Percentiles rank a stretch among this genome's conserved stretches.
These are phyloP conservation scores for Yarrowia sp. DNA, from an alignment of 805 yeast genomes.

Conservation along the genomic window DNA sequence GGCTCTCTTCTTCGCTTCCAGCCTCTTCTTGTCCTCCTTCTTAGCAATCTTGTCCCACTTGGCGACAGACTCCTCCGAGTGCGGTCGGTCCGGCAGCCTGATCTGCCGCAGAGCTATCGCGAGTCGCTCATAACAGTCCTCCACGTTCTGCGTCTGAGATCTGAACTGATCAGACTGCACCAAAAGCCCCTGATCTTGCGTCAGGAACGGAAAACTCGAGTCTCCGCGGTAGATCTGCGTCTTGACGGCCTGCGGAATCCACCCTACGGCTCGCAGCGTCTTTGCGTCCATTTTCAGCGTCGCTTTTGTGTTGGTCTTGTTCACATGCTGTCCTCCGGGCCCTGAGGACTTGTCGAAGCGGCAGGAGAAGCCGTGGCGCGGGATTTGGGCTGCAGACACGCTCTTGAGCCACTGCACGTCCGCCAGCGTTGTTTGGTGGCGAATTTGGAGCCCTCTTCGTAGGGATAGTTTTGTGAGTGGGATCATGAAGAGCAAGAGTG, in stretches of 20 bases:
- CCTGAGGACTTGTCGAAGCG: constrained; percentile 65
- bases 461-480: background rate
- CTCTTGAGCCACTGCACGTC: background rate
- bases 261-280: background rate
- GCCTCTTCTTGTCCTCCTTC: background rate
- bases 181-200: background rate
- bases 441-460: background rate
- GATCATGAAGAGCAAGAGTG: background rate
- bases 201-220: background rate
- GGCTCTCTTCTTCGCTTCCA: background rate
- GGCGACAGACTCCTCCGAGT: background rate
- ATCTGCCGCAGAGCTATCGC: background rate
- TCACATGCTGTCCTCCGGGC: constrained; percentile 87
- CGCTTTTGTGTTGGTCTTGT: constrained; percentile 65
- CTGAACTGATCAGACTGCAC: constrained; percentile 4
- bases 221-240: background rate
- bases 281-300: constrained; percentile 47
- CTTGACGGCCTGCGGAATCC: constrained; percentile 12
- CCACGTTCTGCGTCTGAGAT: constrained; percentile 6
- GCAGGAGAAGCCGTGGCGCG: constrained; percentile 5
- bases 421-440: background rate
- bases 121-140: constrained; percentile 10
- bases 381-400: background rate
- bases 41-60: background rate
- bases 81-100: background rate